Evolutionary conservation across 169 alveolate species (phyloP), one percentile per base, ranked within the genome.

Genomic region (Plasmodium coatneyi): DNA sequence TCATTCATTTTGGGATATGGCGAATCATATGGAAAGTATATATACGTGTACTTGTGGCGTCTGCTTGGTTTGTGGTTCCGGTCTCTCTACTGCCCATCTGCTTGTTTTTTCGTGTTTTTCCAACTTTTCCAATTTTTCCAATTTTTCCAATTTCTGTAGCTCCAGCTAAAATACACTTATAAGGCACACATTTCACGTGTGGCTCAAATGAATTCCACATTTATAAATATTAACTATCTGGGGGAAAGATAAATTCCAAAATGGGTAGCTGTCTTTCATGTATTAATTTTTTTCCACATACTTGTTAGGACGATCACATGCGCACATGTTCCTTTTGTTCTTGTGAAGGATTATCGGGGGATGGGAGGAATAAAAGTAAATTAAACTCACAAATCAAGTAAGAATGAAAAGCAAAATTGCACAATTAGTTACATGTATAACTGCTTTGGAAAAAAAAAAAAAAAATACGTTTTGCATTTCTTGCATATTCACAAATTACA

Each of bases 1-100:
- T 86, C 93, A 86, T 74, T 36, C 93, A 86, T 86, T 86, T 74
- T 84, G 16, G 36, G n/a, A 36, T 7, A 71, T 83, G 28, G 72
- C 14, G 70, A 66, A 66, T 0, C 76, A 66, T 22, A 66, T 66
- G 76, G 76, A n/a, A 6, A 9, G 76, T 66, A 41, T 32, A 66
- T 28, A 66, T 66, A 66, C 60, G 22, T 66, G 36, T 66, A 66
- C 76, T 66, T 66, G 30, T 66, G 30, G 41, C n/a, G 34, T 66
- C 34, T 22, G n/a, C 30, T 66, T 66, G 36, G 36, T 66, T 28
- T n/a, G 36, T 66, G 36, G 36, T 25, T 66, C 76, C 41, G 14
- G 16, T 14, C 76, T 5, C 76, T 28, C 41, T 66, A 66, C 36
- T 66, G 36, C 76, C n/a, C 39, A 66, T 6, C 76, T 39, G 76